Evolutionary conservation across 176 grass and related monocot species (phyloP).

Genomic region (Coix lacrymajobi): DNA sequence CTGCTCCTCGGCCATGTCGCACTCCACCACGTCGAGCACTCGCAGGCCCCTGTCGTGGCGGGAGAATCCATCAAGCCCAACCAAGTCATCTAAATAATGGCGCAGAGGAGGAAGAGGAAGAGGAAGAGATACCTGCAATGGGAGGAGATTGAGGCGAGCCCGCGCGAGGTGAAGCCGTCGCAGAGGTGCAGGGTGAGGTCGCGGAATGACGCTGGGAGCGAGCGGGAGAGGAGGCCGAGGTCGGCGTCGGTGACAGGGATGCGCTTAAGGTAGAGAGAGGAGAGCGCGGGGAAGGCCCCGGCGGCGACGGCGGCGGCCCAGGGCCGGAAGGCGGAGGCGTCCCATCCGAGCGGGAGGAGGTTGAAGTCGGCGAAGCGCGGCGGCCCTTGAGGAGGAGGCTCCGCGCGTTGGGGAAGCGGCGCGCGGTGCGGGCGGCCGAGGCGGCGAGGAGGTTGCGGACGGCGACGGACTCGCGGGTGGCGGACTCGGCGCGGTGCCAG

Average conservation of each 20-base stretch:
- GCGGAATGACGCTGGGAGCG: constrained; percentile 43
- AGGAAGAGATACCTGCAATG: constrained; percentile 60
- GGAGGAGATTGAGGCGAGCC: constrained; percentile 65
- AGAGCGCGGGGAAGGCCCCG: constrained; percentile 36
- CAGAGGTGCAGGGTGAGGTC: constrained; percentile 82
- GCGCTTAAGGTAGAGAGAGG: constrained; percentile 75
- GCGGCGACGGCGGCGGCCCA: constrained; percentile 57
- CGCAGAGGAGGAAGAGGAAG: background rate
- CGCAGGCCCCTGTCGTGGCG: constrained; percentile 34
- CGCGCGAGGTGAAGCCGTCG: constrained; percentile 77
- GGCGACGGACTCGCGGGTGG: constrained; percentile 54
- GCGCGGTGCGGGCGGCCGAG: constrained; percentile 51
- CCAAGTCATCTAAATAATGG: background rate
- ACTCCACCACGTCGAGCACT: constrained; percentile 75
- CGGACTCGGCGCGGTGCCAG: constrained; percentile 76
- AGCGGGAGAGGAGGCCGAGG: constrained; percentile 56
- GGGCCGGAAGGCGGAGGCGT: constrained; percentile 54
- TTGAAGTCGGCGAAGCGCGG: constrained; percentile 89
- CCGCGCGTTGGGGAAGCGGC: constrained; percentile 57
- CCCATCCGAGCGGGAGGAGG: constrained; percentile 77
- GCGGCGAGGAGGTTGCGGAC: constrained; percentile 83
- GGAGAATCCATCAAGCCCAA: background rate
- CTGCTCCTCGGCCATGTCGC: constrained; percentile 52
- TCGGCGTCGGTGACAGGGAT: constrained; percentile 77
- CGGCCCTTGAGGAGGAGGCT: constrained; percentile 73